Base-by-base conservation (phyloP, 2,329 filamentous ascomycete genomes). In the Talaromyces rugulosus region DNA sequence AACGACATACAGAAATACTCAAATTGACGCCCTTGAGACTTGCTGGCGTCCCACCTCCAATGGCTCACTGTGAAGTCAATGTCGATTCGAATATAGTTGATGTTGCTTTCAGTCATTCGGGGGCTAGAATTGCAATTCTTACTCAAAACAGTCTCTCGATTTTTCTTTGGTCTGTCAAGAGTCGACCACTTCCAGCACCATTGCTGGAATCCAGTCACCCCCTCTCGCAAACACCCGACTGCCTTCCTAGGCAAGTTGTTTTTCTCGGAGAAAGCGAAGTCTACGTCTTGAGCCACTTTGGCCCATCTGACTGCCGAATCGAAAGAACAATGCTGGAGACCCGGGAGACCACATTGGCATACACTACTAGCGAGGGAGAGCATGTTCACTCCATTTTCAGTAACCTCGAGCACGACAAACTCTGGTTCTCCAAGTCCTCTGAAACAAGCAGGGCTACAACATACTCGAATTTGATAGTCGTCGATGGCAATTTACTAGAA, bases 31-130 rank as follows among this genome's bases (percentile, higher is more conserved):
- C 95, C 0, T 83, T 99, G 66, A 84, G 90, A 65, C 83, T 88
- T 56, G 90, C 92, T 12, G 96, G 95, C 69, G 83, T 97, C 3
- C 95, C 95, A 28, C 95, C 95, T 31, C 95, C 95, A 0, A 97
- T 98, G 92, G 87, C 92, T 16, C 82, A 94, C 65, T 89, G 89
- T 66, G 90, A 96, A 62, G 69, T 97, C 18, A 69, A 79, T 12
- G 76, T 89, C 31, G 79, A 84, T 14, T 82, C 82, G 0, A 87
- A 88, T 59, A 83, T 87, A 2, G 78, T 91, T 18, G 92, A 97
- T 76, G 86, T 95, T 58, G 86, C 89, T 0, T 87, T 97, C 66
- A 89, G 86, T 56, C 81, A 80, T 14, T 82, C 83, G 55, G 87
- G 89, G 56, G 82, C 82, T 1, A 80, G 81, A 7, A 82, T 98